A percentile compares a stretch with the other conserved stretches of the same genome.
phyloP scores from a whole-genome alignment of 2,329 filamentous ascomycete species.

The Neopestalotiopsis rosae region DNA sequence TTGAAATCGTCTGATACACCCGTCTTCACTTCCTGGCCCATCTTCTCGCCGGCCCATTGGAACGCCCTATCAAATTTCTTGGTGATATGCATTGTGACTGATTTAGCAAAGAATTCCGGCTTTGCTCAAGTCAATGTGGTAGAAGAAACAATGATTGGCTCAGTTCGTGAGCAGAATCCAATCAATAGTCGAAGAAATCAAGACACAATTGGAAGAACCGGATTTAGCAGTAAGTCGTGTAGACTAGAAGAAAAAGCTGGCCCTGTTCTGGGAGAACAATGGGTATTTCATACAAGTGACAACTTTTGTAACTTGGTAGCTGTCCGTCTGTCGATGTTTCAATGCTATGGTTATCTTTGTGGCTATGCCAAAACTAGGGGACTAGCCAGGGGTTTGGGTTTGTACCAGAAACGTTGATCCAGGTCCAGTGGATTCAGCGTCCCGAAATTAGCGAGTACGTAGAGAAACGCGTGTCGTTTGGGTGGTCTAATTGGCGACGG shows the following conservation, averaged over 20 bases:
- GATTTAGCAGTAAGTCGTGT: background rate
- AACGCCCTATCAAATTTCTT: slow-evolving; percentile 96
- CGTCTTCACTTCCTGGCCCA: slow-evolving; percentile 90
- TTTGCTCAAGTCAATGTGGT: background rate
- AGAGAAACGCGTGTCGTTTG: slow-evolving; percentile 17
- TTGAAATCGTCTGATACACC: slow-evolving; percentile 90
- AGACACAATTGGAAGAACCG: background rate
- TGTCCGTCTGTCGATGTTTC: slow-evolving; percentile 5
- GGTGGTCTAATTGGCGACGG: slow-evolving; percentile 9
- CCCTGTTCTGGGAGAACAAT: background rate
- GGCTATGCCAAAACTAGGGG: slow-evolving; percentile 21
- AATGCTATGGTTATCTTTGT: slow-evolving; percentile 17
- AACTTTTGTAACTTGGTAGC: slow-evolving; percentile 16
- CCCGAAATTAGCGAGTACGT: slow-evolving; percentile 18
- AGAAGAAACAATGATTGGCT: slow-evolving; percentile 15
- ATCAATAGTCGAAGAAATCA: background rate
- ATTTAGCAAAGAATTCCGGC: background rate
- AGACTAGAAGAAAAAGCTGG: background rate
- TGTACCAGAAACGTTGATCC: slow-evolving; percentile 23
- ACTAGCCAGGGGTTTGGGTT: slow-evolving; percentile 22
- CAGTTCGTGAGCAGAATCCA: background rate
- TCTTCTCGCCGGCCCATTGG: slow-evolving; percentile 97
- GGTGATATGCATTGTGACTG: slow-evolving; percentile 57
- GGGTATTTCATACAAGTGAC: slow-evolving; percentile 14
- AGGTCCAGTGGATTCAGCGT: slow-evolving; percentile 17